Conservation (phyloP, 768 basidiomycete species). For the Lactarius hatsudake region DNA sequence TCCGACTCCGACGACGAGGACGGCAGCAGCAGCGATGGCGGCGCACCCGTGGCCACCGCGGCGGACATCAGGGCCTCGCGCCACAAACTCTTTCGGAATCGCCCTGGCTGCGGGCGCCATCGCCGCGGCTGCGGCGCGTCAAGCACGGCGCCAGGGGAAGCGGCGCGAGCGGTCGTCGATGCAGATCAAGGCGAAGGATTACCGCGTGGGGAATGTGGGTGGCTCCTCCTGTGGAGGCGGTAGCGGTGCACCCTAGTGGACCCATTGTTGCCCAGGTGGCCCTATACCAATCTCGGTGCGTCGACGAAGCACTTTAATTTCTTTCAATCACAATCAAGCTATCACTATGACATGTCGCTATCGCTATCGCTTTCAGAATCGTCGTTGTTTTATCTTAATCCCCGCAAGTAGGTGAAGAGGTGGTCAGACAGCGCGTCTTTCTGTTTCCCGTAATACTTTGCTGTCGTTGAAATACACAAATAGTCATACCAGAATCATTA, state of each 20-base stretch:
- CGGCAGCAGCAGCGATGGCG: neutral
- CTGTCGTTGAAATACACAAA: neutral
- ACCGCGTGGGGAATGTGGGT: neutral
- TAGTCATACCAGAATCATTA: neutral
- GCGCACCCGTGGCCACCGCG: neutral
- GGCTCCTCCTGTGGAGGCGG: neutral
- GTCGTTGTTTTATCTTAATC: no score
- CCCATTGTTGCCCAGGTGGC: neutral
- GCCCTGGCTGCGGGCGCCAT: neutral
- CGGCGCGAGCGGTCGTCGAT: neutral
- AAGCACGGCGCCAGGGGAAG: neutral
- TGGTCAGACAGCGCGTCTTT: no score
- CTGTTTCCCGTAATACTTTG: neutral
- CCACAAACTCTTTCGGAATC: neutral
- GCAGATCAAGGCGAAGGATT: slow-evolving; percentile 14
- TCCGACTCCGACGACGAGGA: no score
- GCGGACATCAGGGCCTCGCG: neutral
- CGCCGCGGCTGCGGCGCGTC: neutral
- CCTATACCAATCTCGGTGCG: no score
- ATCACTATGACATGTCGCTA: no score
- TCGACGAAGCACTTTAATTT: no score
- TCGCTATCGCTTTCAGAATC: no score
- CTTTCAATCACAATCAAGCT: no score
- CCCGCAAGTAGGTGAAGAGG: no score
- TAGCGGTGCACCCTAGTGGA: neutral